A percentile compares a stretch with the other conserved stretches of the same genome.
phyloP scores from a whole-genome alignment of 345 rosid species.

The Dovyalis caffra region DNA sequence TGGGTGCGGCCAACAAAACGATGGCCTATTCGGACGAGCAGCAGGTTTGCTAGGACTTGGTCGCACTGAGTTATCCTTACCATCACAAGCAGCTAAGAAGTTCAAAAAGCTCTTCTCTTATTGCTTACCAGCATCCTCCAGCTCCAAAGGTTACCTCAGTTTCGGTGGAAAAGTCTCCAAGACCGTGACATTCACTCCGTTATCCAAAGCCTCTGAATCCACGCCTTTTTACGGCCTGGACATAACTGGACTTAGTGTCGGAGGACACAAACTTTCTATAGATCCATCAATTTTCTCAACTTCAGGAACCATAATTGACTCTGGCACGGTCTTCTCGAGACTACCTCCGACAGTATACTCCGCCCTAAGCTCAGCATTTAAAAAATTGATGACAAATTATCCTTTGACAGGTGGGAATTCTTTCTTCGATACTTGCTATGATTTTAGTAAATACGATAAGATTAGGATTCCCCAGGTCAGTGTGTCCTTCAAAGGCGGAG shows the following conservation, averaged over 20 bases:
- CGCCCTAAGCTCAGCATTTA: slow-evolving; percentile 12
- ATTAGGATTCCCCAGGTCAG: slow-evolving; percentile 8
- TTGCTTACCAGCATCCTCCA: slow-evolving; percentile 30
- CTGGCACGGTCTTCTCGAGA: slow-evolving; percentile 32
- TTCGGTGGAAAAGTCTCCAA: slow-evolving; percentile 10
- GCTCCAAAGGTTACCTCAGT: slow-evolving; percentile 28
- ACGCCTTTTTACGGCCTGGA: slow-evolving; percentile 26
- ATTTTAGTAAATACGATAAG: slow-evolving; percentile 5
- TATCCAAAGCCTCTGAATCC: neutral
- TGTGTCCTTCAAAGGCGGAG: slow-evolving; percentile 15
- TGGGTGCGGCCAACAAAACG: slow-evolving; percentile 34
- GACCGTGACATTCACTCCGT: slow-evolving; percentile 24
- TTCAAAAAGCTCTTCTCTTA: slow-evolving; percentile 29
- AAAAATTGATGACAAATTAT: slow-evolving; percentile 21
- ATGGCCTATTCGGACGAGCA: slow-evolving; percentile 2
- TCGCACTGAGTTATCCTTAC: slow-evolving; percentile 10
- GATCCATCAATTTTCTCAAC: neutral
- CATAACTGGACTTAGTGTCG: slow-evolving; percentile 20
- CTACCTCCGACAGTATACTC: slow-evolving; percentile 29
- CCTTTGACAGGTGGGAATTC: slow-evolving; percentile 5
- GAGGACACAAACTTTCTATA: slow-evolving; percentile 16
- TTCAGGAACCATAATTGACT: slow-evolving; percentile 25
- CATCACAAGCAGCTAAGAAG: slow-evolving; percentile 20
- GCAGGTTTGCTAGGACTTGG: slow-evolving; percentile 19
- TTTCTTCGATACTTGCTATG: slow-evolving; percentile 34